These are phyloP conservation scores for Flaveria robusta DNA, from an alignment of 129 eudicot species.

Conservation along the genomic window DNA sequence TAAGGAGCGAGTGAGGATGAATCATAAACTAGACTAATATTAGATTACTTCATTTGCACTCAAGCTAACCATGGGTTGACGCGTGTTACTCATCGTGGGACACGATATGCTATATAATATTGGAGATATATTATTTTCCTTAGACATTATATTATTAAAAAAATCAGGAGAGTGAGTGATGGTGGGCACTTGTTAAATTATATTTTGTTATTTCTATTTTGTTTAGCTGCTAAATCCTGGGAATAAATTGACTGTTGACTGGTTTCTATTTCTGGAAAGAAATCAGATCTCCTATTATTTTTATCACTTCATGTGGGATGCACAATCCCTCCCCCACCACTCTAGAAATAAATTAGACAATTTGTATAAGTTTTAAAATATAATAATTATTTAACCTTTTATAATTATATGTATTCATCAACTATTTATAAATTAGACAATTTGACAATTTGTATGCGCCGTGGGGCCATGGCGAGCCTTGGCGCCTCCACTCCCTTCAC, in stretches of 20 bases:
- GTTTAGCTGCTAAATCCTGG: conserved; percentile 24
- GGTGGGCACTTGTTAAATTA: not conserved
- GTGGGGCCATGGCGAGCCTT: too few relatives aligned
- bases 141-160: not conserved
- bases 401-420: too few relatives aligned
- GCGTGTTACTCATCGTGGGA: conserved; percentile 17
- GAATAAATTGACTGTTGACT: conserved; percentile 23
- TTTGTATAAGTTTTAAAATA: too few relatives aligned
- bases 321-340: too few relatives aligned
- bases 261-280: conserved; percentile 18
- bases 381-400: too few relatives aligned
- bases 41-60: not conserved
- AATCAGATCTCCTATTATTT: not conserved
- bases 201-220: too few relatives aligned
- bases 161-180: conserved; percentile 1
- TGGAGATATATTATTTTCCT: not conserved
- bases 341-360: too few relatives aligned
- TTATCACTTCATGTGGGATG: not conserved
- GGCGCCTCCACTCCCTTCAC: too few relatives aligned
- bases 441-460: too few relatives aligned
- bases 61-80: conserved; percentile 3
- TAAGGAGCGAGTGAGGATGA: too few relatives aligned
- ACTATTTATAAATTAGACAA: too few relatives aligned
- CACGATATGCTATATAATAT: conserved; percentile 10
- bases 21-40: not conserved